Evolutionary conservation across 2,329 filamentous ascomycete genomes (phyloP), one percentile per base, ranked within the genome.

Genomic region (Clarireedia hainanense): DNA sequence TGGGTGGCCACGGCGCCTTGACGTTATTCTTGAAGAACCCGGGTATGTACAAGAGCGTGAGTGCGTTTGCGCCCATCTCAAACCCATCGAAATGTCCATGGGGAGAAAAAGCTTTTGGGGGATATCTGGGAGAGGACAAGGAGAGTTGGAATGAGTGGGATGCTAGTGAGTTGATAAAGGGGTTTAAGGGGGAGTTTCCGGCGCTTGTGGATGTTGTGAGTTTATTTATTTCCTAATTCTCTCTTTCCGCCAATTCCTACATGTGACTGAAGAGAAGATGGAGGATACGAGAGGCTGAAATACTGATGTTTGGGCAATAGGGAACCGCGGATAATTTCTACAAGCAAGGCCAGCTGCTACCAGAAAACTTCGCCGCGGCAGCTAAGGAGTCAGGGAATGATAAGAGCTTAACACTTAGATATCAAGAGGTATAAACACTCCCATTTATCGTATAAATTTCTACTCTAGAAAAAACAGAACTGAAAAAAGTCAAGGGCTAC

Each of bases 241-340:
- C 1, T 23, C 46, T 17, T n/a, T 14, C 30, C 4, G 1, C 10
- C 12, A 12, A 34, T 4, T 12, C 3, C 10, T 34, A 3, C 30
- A 34, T 34, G 1, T 34, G 0, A 10, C 4, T 30, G 7, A 10
- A 30, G 27, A 30, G 30, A 34, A 34, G 15, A n/a, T 39, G 46
- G 23, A 5, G 12, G n/a, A 10, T 10, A 34, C 1, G 3, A 34
- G 12, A 34, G 30, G 12, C 30, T 34, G 4, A 34, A 34, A 34
- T 34, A 34, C 30, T 34, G 10, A 34, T 34, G 12, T 10, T 34
- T 9, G 30, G 9, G 30, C 3, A 12, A 6, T 15, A 89, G 86
- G 94, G 94, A 43, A 96, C 91, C 4, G 90, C 83, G 24, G 94
- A 99, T 76, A 90, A 92, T 73, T 99, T 97, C 73, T 97, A 97